Evolutionary conservation across 1,284 basidiomycete species (phyloP).

Genomic region (Veloporphyrellus conicus): DNA sequence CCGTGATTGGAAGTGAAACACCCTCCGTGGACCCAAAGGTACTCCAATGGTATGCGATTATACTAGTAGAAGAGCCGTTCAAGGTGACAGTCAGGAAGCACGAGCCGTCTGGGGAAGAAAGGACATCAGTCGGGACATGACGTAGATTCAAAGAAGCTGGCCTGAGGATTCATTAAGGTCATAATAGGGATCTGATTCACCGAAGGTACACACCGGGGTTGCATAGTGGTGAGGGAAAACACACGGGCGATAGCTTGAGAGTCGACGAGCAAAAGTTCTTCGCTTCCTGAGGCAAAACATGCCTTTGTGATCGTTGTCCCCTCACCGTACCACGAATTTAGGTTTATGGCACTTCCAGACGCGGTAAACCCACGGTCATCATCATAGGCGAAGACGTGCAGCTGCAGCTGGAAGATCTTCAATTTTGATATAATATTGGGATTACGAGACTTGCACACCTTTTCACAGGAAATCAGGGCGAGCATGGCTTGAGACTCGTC

Average conservation of each 20-base stretch:
- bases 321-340: constrained; percentile 42
- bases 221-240: constrained; percentile 49
- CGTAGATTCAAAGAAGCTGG: constrained; percentile 45
- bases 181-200: neutral
- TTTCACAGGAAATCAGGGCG: constrained; percentile 39
- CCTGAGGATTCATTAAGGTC: constrained; percentile 26
- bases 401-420: constrained; percentile 28
- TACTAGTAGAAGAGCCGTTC: constrained; percentile 14
- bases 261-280: constrained; percentile 51
- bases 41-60: constrained; percentile 50
- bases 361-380: constrained; percentile 36
- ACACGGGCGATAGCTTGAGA: constrained; percentile 39
- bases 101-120: constrained; percentile 52
- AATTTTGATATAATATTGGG: neutral
- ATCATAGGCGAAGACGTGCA: constrained; percentile 47
- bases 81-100: constrained; percentile 41
- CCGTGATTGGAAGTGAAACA: constrained; percentile 34
- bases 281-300: constrained; percentile 43
- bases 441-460: constrained; percentile 30
- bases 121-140: constrained; percentile 33
- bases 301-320: constrained; percentile 34
- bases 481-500: constrained; percentile 49
- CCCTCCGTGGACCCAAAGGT: constrained; percentile 52
- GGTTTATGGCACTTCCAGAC: constrained; percentile 39
- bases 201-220: constrained; percentile 43